Percentiles rank a stretch among this genome's conserved stretches.
Conservation (phyloP, 2,329 filamentous ascomycete genomes). For the Lachnellula occidentalis region DNA sequence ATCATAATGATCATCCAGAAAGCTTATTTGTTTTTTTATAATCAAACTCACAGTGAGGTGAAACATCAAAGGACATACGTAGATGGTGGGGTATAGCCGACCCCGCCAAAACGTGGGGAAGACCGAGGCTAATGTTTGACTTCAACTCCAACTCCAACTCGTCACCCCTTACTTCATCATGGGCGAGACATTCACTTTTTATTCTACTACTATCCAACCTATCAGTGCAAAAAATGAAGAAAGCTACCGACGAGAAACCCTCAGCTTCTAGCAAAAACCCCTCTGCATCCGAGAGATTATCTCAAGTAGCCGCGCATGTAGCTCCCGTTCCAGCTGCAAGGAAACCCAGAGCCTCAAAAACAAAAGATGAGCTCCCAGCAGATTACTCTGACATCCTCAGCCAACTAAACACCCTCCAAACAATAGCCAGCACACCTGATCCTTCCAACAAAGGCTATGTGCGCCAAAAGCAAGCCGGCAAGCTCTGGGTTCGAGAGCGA, state of each 20-base stretch:
- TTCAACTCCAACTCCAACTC: not conserved
- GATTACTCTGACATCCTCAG: conserved; percentile 57
- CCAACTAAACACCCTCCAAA: conserved; percentile 47
- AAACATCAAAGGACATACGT: not conserved
- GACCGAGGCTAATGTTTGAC: conserved; percentile 2
- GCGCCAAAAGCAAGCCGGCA: conserved; percentile 58
- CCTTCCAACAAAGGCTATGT: conserved; percentile 50
- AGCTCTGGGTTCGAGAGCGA: conserved; percentile 59
- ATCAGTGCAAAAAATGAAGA: not conserved
- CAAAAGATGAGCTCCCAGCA: conserved; percentile 42
- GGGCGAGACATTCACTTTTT: not conserved
- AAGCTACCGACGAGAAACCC: not conserved
- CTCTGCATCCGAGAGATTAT: conserved; percentile 21
- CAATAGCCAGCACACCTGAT: conserved; percentile 50
- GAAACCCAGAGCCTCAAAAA: conserved; percentile 26
- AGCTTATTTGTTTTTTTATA: too few relatives aligned
- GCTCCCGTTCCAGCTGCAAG: conserved; percentile 24
- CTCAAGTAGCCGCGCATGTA: conserved; percentile 29
- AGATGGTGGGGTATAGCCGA: not conserved
- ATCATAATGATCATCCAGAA: too few relatives aligned
- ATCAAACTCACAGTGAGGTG: not conserved
- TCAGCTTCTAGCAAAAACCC: too few relatives aligned
- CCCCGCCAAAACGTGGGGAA: conserved; percentile 2
- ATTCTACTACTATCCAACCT: not conserved
- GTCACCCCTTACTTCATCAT: not conserved